phyloP scores from a whole-genome alignment of 2,329 filamentous ascomycete genomes.

The Botrytis porri region DNA sequence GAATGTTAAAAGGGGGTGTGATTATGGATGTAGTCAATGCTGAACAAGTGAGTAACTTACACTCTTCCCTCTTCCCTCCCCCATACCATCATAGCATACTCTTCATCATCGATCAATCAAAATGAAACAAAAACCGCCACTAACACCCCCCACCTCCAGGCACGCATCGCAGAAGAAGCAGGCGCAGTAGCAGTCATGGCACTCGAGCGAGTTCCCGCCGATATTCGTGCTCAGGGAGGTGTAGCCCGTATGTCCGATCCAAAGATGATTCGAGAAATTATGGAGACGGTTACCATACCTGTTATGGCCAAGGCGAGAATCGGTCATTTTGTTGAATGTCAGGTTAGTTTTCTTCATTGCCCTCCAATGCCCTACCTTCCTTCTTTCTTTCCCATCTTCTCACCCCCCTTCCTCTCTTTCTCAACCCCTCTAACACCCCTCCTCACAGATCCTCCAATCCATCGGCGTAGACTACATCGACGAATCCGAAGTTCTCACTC shows the following conservation, averaged over 20 bases:
- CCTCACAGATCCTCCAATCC: conserved; percentile 77
- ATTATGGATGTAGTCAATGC: conserved; percentile 99
- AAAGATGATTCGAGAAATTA: conserved; percentile 90
- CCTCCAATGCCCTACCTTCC: neutral
- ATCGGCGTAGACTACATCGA: conserved; percentile 97
- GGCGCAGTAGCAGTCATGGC: conserved; percentile 98
- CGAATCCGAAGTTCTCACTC: conserved; percentile 95
- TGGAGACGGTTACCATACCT: conserved; percentile 90
- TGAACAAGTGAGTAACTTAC: conserved; percentile 57
- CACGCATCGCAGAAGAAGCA: conserved; percentile 94
- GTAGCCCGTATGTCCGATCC: conserved; percentile 98
- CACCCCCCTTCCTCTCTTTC: neutral
- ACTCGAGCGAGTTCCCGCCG: conserved; percentile 92
- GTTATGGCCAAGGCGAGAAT: conserved; percentile 99
- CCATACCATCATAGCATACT: too few species aligned
- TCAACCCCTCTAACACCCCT: neutral
- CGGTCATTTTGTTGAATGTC: conserved; percentile 96
- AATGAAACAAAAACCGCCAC: conserved; percentile 20
- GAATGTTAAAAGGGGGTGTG: conserved; percentile 98
- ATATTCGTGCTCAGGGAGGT: conserved; percentile 88
- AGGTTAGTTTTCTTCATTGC: conserved; percentile 46
- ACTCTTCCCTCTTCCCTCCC: neutral
- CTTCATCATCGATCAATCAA: neutral
- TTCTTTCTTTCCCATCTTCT: neutral
- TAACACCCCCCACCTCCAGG: conserved; percentile 46